Percentiles rank a stretch among this genome's conserved stretches.
phyloP scores from a whole-genome alignment of 352 stramenopile species.

The Peronospora farinosa region DNA sequence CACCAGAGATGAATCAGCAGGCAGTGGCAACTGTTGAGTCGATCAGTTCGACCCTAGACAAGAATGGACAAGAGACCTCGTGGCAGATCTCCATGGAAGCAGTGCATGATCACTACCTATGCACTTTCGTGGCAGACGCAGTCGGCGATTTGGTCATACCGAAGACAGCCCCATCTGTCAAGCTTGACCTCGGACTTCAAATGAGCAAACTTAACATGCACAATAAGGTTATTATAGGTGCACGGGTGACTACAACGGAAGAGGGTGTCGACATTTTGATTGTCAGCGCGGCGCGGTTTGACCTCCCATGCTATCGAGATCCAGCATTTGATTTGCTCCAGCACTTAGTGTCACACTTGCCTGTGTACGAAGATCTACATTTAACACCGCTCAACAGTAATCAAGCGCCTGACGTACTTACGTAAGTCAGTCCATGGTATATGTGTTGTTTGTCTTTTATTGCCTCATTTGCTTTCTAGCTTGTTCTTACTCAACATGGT shows the following conservation, averaged over 20 bases:
- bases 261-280: slow-evolving; percentile 34
- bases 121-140: slow-evolving; percentile 34
- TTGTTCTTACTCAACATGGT: slow-evolving; percentile 4
- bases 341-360: slow-evolving; percentile 44
- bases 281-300: slow-evolving; percentile 35
- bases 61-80: too few species aligned
- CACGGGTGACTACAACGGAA: slow-evolving; percentile 15
- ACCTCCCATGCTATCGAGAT: slow-evolving; percentile 23
- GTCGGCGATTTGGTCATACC: slow-evolving; percentile 8
- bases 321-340: slow-evolving; percentile 45
- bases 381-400: slow-evolving; percentile 22
- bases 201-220: slow-evolving; percentile 36
- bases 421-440: slow-evolving; percentile 1
- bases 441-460: background rate
- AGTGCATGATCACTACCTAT: slow-evolving; percentile 49
- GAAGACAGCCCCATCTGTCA: slow-evolving; percentile 17
- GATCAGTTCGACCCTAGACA: slow-evolving; percentile 17
- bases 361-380: slow-evolving; percentile 60
- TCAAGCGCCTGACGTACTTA: slow-evolving; percentile 5
- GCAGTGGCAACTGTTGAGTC: slow-evolving; percentile 44
- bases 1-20: slow-evolving; percentile 17
- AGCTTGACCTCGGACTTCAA: slow-evolving; percentile 22
- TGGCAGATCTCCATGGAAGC: slow-evolving; percentile 54
- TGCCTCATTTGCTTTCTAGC: slow-evolving; percentile 1
- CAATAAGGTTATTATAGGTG: slow-evolving; percentile 32